These are phyloP conservation scores for Przewalskia tangutica DNA, from an alignment of 257 asterid genomes.

Conservation along the genomic window DNA sequence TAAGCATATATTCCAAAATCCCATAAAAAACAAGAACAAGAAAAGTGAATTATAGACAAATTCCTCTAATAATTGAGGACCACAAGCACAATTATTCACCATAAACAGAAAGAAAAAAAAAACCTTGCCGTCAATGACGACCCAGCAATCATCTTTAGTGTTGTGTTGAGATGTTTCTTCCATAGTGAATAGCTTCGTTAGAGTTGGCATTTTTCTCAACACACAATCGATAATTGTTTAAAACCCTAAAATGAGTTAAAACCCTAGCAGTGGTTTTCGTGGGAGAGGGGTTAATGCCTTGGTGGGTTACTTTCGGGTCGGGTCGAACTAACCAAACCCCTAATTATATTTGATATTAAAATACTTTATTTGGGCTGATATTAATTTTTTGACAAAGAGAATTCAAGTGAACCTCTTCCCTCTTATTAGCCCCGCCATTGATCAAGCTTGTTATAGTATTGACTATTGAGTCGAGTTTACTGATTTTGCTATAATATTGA, in stretches of 20 bases:
- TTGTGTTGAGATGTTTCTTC: constrained; percentile 73
- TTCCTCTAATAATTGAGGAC: neutral
- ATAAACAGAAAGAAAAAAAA: neutral
- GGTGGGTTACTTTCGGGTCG: neutral
- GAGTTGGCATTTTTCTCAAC: constrained; percentile 47
- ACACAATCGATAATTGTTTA: too few species aligned
- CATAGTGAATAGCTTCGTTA: constrained; percentile 60
- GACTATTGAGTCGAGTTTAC: too few species aligned
- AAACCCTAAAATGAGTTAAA: too few species aligned
- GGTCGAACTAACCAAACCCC: too few species aligned
- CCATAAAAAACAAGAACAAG: neutral
- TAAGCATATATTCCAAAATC: neutral
- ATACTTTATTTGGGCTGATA: too few species aligned
- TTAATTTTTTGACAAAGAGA: too few species aligned
- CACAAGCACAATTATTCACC: neutral
- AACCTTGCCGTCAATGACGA: constrained; percentile 71
- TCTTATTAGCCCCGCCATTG: too few species aligned
- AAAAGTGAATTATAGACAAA: neutral
- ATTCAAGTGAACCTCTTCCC: too few species aligned
- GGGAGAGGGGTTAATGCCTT: neutral
- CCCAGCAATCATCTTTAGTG: constrained; percentile 76
- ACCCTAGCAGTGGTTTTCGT: neutral
- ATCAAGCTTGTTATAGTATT: too few species aligned
- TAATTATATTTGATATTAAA: too few species aligned
- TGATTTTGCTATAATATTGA: too few species aligned